phyloP scores from a whole-genome alignment of 2,329 filamentous ascomycete species.

The Monilinia laxa region DNA sequence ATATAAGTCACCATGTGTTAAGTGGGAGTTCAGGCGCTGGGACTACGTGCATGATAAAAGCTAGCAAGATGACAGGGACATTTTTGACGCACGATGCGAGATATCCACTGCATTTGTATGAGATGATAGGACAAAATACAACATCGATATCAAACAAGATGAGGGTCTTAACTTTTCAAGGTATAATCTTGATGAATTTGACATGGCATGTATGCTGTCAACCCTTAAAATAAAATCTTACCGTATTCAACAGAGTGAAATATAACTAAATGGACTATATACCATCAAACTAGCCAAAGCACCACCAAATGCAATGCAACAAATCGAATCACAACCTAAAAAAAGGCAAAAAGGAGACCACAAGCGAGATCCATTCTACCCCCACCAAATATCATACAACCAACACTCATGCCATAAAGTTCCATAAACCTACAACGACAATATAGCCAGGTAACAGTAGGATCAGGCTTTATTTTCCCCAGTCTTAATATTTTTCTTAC shows the following conservation, averaged over 20 bases:
- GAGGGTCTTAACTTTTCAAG: not conserved
- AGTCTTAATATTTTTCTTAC: not conserved
- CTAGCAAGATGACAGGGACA: not conserved
- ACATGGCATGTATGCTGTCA: not conserved
- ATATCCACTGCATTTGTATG: not conserved
- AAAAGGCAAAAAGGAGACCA: not conserved
- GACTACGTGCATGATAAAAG: constrained; percentile 1
- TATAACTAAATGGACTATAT: not conserved
- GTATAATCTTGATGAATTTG: not conserved
- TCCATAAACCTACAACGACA: not conserved
- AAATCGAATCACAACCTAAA: not conserved
- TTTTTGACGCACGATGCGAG: not conserved
- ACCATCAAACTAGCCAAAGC: not conserved
- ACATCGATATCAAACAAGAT: constrained; percentile 2
- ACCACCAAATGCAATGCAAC: not conserved
- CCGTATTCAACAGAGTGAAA: not conserved
- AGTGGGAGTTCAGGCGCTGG: not conserved
- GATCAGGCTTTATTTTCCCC: not conserved
- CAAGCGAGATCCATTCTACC: not conserved
- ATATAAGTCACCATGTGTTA: not conserved
- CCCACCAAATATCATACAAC: not conserved
- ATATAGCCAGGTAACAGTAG: not conserved
- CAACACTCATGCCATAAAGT: not conserved
- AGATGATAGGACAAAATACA: not conserved
- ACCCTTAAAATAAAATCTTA: not conserved